Evolutionary conservation across 371 early-diverging fungal species (phyloP), one percentile per base, ranked within the genome.

Genomic region (Circinella minor): DNA sequence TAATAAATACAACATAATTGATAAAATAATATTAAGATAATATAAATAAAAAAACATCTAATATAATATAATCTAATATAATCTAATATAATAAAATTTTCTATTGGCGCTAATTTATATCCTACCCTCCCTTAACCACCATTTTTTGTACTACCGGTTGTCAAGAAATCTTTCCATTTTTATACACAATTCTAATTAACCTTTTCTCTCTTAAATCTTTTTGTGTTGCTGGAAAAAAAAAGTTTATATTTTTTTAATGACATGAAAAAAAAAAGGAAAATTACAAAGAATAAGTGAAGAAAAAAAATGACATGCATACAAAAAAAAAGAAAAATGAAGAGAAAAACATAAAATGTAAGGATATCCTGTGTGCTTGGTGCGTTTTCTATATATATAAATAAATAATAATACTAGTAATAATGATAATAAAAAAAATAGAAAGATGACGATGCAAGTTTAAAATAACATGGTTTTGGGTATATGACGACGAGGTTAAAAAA

Each of bases 1-100:
- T 49, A 46, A 43, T 63, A 20, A 43, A 63, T 20, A 63, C 63
- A 36, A 63, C 63, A 13, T 49, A 63, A 27, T 63, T 63, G 46
- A 20, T 27, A 27, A 27, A 46, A 43, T 63, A 20, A 43, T 46
- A 10, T 47, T 48, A 36, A 63, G 48, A 13, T 49, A 63, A 27
- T 63, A 46, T 17, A 20, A 63, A 63, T 11, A 63, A 39, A 46
- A 43, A 18, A 57, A 27, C 6, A 13, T 13, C 14, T 17, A 47
- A 11, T 47, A 47, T 47, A 47, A 47, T 47, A 15, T 15, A 47
- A 47, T 27, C 27, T 27, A 27, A 27, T 27, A 27, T 27, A 27
- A 27, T 27, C 27, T 27, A 27, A 27, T 27, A 27, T 27, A 27
- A 27, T 27, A 27, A 27, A 27, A 27, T 43, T 54, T 54, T 54